Evolutionary conservation across 169 alveolate genomes (phyloP).

Genomic region (Cryptosporidium meleagridis): DNA sequence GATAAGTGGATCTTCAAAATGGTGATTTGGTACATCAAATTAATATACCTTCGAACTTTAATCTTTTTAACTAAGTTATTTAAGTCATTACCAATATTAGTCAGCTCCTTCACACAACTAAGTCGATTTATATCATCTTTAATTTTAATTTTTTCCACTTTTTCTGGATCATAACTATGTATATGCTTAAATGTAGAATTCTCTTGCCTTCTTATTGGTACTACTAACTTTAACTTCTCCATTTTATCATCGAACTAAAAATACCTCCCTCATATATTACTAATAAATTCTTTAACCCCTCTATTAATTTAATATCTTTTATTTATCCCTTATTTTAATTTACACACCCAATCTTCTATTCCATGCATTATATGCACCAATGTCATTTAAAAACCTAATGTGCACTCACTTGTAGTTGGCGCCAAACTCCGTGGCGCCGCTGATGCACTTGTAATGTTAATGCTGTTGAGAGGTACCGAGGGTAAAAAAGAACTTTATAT

Average conservation of each 20-base stretch:
- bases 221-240: conserved; percentile 4
- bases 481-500: neutral
- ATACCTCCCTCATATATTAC: neutral
- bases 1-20: conserved; percentile 13
- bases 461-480: neutral
- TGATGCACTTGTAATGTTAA: neutral
- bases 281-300: neutral
- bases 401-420: neutral
- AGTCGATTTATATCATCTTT: conserved; percentile 5
- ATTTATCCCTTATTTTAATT: neutral
- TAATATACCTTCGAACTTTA: conserved; percentile 1
- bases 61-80: conserved; percentile 8
- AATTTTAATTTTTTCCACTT: conserved; percentile 7
- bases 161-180: neutral
- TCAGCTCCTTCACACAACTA: conserved; percentile 4
- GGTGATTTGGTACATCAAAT: conserved; percentile 4
- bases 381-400: neutral
- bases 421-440: neutral
- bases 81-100: conserved; percentile 7
- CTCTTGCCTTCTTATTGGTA: neutral
- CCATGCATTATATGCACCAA: neutral
- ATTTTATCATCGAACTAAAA: neutral
- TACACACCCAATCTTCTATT: conserved; percentile 11
- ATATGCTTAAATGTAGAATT: neutral
- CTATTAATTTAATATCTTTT: neutral